phyloP scores from a whole-genome alignment of 2,329 filamentous ascomycete species.

The Colletotrichum tamarilloi region DNA sequence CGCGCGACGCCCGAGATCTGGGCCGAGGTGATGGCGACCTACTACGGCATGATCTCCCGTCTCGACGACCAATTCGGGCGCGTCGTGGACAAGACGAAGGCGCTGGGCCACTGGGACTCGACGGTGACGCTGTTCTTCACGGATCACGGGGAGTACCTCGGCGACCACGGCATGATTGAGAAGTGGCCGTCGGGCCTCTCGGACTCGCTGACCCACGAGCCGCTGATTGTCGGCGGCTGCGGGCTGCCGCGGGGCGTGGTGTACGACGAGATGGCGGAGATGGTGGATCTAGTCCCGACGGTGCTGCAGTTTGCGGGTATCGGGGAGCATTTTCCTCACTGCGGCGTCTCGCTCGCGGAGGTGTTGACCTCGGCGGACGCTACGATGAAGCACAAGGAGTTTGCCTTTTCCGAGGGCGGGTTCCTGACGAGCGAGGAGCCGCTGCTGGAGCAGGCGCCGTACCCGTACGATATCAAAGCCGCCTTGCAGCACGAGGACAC shows the following conservation, averaged over 20 bases:
- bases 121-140: constrained; percentile 58
- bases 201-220: constrained; percentile 54
- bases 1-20: constrained; percentile 54
- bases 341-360: constrained; percentile 33
- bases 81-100: constrained; percentile 48
- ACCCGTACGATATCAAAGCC: constrained; percentile 58
- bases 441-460: constrained; percentile 54
- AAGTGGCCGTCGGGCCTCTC: constrained; percentile 59
- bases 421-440: constrained; percentile 57
- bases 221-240: constrained; percentile 54
- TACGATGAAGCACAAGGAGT: constrained; percentile 47
- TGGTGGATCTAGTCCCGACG: constrained; percentile 59
- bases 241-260: constrained; percentile 49
- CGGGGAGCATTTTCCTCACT: constrained; percentile 51
- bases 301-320: constrained; percentile 52
- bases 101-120: constrained; percentile 47
- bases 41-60: constrained; percentile 59
- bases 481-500: constrained; percentile 58
- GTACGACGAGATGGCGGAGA: constrained; percentile 51
- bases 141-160: constrained; percentile 59
- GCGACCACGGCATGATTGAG: constrained; percentile 59
- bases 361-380: background rate
- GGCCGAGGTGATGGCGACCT: constrained; percentile 56
- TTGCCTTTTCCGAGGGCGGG: constrained; percentile 56
- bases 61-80: constrained; percentile 58